Evolutionary conservation across 768 basidiomycete genomes (phyloP).

Genomic region (Mycena amicta): DNA sequence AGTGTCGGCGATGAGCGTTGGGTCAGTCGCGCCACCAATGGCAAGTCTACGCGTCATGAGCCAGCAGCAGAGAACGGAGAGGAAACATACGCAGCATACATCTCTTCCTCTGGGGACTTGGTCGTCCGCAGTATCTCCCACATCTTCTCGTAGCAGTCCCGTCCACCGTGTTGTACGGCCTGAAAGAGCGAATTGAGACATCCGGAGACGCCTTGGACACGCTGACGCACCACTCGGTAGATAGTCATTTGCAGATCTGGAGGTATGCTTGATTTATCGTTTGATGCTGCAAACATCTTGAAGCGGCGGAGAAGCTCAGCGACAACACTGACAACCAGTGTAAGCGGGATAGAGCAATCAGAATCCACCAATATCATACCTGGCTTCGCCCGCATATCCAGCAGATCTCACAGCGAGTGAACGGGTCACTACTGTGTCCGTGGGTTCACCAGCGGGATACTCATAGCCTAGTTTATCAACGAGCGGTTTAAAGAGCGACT

Average conservation of each 20-base stretch:
- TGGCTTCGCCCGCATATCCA: conserved; percentile 44
- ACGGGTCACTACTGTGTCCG: conserved; percentile 57
- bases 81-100: conserved; percentile 44
- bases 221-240: neutral
- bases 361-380: conserved; percentile 21
- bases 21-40: conserved; percentile 47
- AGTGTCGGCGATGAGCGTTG: conserved; percentile 46
- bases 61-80: neutral
- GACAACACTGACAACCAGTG: neutral
- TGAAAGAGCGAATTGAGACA: conserved; percentile 17
- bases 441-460: conserved; percentile 49
- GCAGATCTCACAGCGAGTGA: conserved; percentile 52
- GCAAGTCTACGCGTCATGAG: conserved; percentile 26
- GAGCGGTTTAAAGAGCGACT: conserved; percentile 54
- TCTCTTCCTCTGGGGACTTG: conserved; percentile 53
- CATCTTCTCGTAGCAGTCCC: conserved; percentile 56
- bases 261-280: neutral
- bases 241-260: neutral
- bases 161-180: conserved; percentile 58
- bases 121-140: conserved; percentile 54
- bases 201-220: neutral
- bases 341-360: neutral
- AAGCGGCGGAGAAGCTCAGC: conserved; percentile 1
- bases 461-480: conserved; percentile 62
- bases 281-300: neutral